Percentiles rank a stretch among this genome's conserved stretches.
Evolutionary conservation across 1,284 basidiomycete species (phyloP).

Genomic region (Malassezia arunalokei): DNA sequence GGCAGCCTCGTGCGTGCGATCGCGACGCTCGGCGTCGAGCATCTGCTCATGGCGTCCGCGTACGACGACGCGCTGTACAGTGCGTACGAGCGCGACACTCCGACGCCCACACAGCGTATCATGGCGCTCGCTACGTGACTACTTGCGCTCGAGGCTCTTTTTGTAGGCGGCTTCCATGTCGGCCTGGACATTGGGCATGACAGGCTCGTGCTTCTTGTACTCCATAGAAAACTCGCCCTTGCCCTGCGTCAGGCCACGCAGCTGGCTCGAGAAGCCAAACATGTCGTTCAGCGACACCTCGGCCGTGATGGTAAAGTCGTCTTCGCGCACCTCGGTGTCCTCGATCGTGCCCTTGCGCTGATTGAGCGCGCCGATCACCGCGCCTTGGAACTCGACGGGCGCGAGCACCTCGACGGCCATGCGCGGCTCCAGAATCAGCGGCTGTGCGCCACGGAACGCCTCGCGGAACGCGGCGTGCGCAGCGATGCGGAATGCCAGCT

Average conservation of each 20-base stretch:
- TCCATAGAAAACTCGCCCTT: constrained; percentile 62
- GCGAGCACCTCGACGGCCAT: constrained; percentile 98
- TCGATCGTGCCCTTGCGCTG: constrained; percentile 85
- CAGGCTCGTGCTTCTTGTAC: constrained; percentile 68
- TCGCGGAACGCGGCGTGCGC: constrained; percentile 88
- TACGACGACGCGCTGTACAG: constrained; percentile 41
- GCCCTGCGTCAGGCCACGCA: constrained; percentile 78
- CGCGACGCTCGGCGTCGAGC: background rate
- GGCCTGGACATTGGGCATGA: constrained; percentile 75
- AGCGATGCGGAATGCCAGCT: constrained; percentile 84
- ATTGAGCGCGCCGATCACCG: constrained; percentile 88
- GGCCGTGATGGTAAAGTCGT: constrained; percentile 83
- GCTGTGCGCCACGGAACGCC: constrained; percentile 63
- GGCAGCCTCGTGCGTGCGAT: background rate
- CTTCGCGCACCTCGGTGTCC: constrained; percentile 90
- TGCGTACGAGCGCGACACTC: constrained; percentile 33
- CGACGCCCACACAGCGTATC: constrained; percentile 36
- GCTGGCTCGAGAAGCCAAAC: constrained; percentile 62
- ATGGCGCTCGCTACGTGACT: constrained; percentile 17
- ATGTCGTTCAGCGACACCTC: constrained; percentile 96
- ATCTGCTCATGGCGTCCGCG: constrained; percentile 19
- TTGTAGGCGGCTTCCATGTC: constrained; percentile 56
- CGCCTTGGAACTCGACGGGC: constrained; percentile 91
- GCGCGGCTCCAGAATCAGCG: constrained; percentile 85
- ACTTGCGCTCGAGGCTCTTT: constrained; percentile 26